A percentile compares a stretch with the other conserved stretches of the same genome.
These are phyloP conservation scores for Corniculantispora saksenae DNA, from an alignment of 2,329 filamentous ascomycete genomes.

Conservation along the genomic window DNA sequence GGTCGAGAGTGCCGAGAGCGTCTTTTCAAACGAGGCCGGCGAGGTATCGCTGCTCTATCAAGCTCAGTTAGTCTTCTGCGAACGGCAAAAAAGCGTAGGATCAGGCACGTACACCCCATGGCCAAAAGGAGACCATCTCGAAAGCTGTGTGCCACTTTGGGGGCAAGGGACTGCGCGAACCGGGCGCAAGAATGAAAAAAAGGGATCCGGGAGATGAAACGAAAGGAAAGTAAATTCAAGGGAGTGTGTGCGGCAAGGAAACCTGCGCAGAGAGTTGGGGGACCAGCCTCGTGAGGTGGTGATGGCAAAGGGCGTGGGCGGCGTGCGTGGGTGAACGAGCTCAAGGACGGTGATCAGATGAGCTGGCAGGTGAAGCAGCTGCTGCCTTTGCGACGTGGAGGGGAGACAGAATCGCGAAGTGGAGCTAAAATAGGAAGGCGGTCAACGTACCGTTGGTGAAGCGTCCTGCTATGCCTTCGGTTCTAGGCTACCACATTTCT, in stretches of 20 bases:
- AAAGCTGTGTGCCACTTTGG: background rate
- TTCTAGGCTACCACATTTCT: too few species aligned
- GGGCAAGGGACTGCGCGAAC: background rate
- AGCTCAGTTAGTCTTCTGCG: slow-evolving; percentile 21
- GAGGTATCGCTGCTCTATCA: slow-evolving; percentile 74
- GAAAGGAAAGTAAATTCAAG: background rate
- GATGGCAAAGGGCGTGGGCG: background rate
- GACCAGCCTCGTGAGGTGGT: background rate
- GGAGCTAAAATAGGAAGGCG: slow-evolving; percentile 2
- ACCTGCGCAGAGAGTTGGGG: background rate
- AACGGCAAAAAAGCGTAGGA: background rate
- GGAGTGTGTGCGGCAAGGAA: too few species aligned
- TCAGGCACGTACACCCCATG: slow-evolving; percentile 65
- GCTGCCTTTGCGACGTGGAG: background rate
- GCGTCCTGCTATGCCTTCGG: too few species aligned
- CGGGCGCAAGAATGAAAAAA: background rate
- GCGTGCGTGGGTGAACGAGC: background rate
- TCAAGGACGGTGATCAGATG: background rate
- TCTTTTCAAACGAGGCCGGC: slow-evolving; percentile 90
- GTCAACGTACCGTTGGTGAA: background rate
- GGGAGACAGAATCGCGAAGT: background rate
- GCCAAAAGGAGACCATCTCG: slow-evolving; percentile 80
- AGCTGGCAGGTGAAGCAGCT: slow-evolving; percentile 10
- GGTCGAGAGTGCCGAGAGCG: slow-evolving; percentile 74
- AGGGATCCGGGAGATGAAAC: too few species aligned